A percentile compares a stretch with the other conserved stretches of the same genome.
Evolutionary conservation across 2,329 filamentous ascomycete species (phyloP).

Genomic region (Penicillium sclerotigenum): DNA sequence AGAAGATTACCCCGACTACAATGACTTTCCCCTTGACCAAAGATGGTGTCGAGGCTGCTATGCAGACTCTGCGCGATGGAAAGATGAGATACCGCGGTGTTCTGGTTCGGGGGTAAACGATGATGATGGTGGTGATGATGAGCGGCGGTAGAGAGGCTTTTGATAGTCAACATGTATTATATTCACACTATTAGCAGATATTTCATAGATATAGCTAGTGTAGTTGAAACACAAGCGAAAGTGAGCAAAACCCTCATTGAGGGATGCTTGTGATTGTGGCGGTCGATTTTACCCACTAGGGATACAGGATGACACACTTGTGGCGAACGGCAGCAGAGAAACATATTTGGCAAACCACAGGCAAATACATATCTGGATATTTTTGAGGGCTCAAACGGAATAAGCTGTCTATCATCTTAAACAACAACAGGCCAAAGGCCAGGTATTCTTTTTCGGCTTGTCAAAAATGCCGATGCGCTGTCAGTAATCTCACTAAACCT

Average conservation of each 20-base stretch:
- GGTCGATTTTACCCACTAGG: neutral
- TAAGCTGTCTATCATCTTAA: conserved; percentile 41
- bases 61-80: conserved; percentile 47
- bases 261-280: no score
- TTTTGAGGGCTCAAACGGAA: conserved; percentile 48
- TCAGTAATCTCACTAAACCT: conserved; percentile 11
- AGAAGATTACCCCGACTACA: conserved; percentile 61
- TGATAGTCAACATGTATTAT: neutral
- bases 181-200: neutral
- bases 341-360: conserved; percentile 24
- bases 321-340: conserved; percentile 32
- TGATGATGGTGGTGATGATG: neutral
- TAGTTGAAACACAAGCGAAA: no score
- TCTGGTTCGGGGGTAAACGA: conserved; percentile 29
- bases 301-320: conserved; percentile 31
- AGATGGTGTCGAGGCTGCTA: conserved; percentile 32
- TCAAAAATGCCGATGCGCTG: conserved; percentile 40
- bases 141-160: conserved; percentile 19
- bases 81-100: conserved; percentile 50
- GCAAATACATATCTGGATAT: conserved; percentile 41
- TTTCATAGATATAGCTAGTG: neutral
- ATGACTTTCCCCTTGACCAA: conserved; percentile 59
- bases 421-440: conserved; percentile 29
- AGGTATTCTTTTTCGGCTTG: conserved; percentile 37
- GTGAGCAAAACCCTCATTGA: no score